phyloP scores from a whole-genome alignment of 78 protist species.

The Blattamonas nauphoetae region DNA sequence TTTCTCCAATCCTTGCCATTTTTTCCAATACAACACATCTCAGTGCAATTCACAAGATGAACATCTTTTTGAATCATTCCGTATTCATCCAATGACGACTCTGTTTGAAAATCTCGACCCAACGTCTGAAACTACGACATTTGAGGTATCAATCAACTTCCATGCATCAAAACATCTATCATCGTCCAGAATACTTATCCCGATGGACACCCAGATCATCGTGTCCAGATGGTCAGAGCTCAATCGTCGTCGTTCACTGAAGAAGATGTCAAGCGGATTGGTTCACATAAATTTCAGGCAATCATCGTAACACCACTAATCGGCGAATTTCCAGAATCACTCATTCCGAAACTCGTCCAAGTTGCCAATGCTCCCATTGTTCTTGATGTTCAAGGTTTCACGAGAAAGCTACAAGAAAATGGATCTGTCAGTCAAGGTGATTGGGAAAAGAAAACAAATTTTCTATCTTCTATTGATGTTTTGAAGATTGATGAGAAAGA shows the following conservation, averaged over 20 bases:
- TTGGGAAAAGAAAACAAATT: neutral
- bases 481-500: neutral
- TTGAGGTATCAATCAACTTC: neutral
- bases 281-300: neutral
- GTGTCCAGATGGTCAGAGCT: neutral
- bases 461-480: neutral
- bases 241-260: neutral
- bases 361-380: neutral
- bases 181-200: neutral
- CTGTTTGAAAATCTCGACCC: neutral
- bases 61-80: neutral
- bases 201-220: neutral
- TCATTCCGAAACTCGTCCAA: neutral
- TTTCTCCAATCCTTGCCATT: neutral
- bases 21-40: neutral
- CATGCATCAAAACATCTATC: neutral
- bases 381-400: neutral
- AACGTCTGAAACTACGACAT: neutral
- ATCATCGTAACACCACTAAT: neutral
- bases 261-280: neutral
- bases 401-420: neutral
- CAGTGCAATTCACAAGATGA: neutral
- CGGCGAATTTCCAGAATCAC: neutral
- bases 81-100: neutral
- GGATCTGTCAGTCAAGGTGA: neutral